These are phyloP conservation scores for Trifolium pratense DNA, from an alignment of 306 rosid species.

Conservation along the genomic window DNA sequence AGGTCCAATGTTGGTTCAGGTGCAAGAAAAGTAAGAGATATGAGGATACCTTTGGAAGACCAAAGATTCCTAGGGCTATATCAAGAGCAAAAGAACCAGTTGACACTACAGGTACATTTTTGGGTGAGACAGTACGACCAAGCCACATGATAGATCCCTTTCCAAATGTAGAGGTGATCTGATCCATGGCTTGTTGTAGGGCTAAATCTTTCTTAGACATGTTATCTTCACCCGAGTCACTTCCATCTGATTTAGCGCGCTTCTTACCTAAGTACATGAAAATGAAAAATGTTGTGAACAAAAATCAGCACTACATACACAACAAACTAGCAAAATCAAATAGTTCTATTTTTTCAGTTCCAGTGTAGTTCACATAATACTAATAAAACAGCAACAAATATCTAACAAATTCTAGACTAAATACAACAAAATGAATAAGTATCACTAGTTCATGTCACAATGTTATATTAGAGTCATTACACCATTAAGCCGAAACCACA, in stretches of 20 bases:
- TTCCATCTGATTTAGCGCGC: slow-evolving; percentile 69
- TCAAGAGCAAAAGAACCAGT: slow-evolving; percentile 92
- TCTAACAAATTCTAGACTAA: neutral
- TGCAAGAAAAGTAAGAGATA: slow-evolving; percentile 16
- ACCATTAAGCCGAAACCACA: neutral
- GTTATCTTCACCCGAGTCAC: slow-evolving; percentile 71
- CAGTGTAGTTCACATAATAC: slow-evolving; percentile 15
- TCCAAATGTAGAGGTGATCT: slow-evolving; percentile 84
- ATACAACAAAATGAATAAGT: slow-evolving; percentile 15
- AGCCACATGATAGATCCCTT: slow-evolving; percentile 99
- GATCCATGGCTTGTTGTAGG: slow-evolving; percentile 89
- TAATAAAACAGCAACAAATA: slow-evolving; percentile 11
- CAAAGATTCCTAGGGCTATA: slow-evolving; percentile 80
- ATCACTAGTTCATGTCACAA: neutral
- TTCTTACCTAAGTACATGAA: slow-evolving; percentile 55
- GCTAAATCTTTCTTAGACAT: slow-evolving; percentile 87
- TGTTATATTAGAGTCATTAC: neutral
- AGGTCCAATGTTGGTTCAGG: slow-evolving; percentile 2
- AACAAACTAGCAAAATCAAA: slow-evolving; percentile 3
- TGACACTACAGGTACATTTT: slow-evolving; percentile 75
- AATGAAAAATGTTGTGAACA: neutral
- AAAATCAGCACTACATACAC: slow-evolving; percentile 6
- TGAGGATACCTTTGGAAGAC: slow-evolving; percentile 82
- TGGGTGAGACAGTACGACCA: slow-evolving; percentile 65
- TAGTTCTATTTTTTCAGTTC: neutral